Base-by-base conservation (phyloP, 1,284 basidiomycete genomes). In the Melampsora larici-populina region DNA sequence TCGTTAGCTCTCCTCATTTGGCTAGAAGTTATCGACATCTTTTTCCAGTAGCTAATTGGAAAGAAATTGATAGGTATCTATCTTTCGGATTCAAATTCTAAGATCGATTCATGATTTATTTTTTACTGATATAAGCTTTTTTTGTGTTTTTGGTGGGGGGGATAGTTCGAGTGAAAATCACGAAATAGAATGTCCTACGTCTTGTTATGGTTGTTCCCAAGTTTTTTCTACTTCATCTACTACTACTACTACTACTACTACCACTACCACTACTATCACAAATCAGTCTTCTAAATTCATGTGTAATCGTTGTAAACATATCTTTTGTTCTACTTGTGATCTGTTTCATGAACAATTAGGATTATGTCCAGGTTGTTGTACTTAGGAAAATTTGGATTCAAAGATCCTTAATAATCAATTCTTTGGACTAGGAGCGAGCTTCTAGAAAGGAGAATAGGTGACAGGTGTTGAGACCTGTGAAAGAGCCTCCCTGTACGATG, bases 1-100 rank as follows among this genome's bases (percentile, higher is more conserved):
- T 99, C 80, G 96, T 99, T 80, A 95, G 93, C 85, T 93, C 93
- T 75, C 96, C 97, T 7, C 97, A 99, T 86, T 87, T 99, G 66
- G 96, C 96, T 29, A 87, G 96, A 80, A 97, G 94, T 82, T 97
- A 96, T 84, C 92, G 95, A 82, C 94, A 96, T 83, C 84, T 97
- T 49, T 97, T 97, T 83, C 94, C 94, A 0, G 94, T 95, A 33
- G 90, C 90, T 81, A 87, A 90, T 11, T 96, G 91, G 84, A 85
- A 87, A 79, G 88, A 91, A 15, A 88, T 94, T 8, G 63, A 81
- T 81, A 80, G 73, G 79, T 15, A 29, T 40, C n/a, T n/a, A n/a
- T n/a, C n/a, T n/a, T n/a, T n/a, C n/a, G n/a, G n/a, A n/a, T n/a
- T n/a, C n/a, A n/a, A n/a, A n/a, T n/a, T n/a, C n/a, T n/a, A n/a